These are phyloP conservation scores for Aspergillus fischeri DNA, from an alignment of 2,329 filamentous ascomycete genomes.

Conservation along the genomic window DNA sequence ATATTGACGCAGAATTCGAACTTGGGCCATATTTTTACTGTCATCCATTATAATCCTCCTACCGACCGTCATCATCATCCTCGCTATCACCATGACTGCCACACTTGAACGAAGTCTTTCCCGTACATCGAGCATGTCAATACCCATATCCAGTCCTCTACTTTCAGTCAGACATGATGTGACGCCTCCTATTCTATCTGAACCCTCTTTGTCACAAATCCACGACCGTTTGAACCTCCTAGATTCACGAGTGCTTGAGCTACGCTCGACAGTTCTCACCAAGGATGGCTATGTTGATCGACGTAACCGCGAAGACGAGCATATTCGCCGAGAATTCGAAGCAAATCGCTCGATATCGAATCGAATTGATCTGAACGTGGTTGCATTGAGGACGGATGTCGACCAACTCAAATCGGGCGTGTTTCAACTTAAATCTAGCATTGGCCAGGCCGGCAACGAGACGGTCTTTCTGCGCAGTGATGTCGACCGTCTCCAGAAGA, in stretches of 20 bases:
- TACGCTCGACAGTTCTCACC: slow-evolving; percentile 36
- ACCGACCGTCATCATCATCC: slow-evolving; percentile 2
- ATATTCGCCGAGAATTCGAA: slow-evolving; percentile 38
- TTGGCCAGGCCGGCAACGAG: slow-evolving; percentile 30
- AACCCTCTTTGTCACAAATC: slow-evolving; percentile 33
- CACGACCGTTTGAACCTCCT: slow-evolving; percentile 38
- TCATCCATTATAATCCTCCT: slow-evolving; percentile 1
- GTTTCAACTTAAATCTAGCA: slow-evolving; percentile 30
- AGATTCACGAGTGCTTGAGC: slow-evolving; percentile 34
- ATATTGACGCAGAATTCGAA: slow-evolving; percentile 10
- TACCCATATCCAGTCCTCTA: slow-evolving; percentile 33
- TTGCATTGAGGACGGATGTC: slow-evolving; percentile 32
- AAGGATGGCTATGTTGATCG: slow-evolving; percentile 38
- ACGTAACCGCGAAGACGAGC: slow-evolving; percentile 37
- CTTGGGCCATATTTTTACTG: background rate
- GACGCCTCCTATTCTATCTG: slow-evolving; percentile 31
- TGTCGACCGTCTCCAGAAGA: slow-evolving; percentile 35
- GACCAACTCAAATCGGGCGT: slow-evolving; percentile 34
- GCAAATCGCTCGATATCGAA: slow-evolving; percentile 30
- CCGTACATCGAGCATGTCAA: slow-evolving; percentile 35
- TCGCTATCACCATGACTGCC: slow-evolving; percentile 26
- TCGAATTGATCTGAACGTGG: slow-evolving; percentile 34
- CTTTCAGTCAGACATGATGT: slow-evolving; percentile 32
- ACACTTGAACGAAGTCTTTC: slow-evolving; percentile 36
- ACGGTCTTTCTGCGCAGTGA: slow-evolving; percentile 34